Evolutionary conservation across 768 basidiomycete genomes (phyloP).

Genomic region (Hericium coralloides): DNA sequence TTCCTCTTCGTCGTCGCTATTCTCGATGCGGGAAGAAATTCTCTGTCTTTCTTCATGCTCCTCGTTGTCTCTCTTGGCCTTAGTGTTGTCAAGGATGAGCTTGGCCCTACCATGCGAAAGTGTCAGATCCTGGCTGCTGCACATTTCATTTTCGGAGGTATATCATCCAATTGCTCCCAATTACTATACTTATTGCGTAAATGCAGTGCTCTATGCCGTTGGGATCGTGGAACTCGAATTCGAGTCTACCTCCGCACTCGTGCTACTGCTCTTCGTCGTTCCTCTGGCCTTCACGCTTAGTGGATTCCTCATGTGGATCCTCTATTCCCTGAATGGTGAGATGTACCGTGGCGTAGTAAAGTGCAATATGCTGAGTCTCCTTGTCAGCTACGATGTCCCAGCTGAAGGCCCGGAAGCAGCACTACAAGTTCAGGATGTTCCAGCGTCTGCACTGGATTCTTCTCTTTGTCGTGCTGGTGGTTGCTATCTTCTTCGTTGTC

Average conservation of each 20-base stretch:
- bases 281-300: slow-evolving; percentile 95
- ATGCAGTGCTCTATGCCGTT: slow-evolving; percentile 80
- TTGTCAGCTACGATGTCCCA: slow-evolving; percentile 79
- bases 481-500: slow-evolving; percentile 86
- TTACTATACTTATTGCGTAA: neutral
- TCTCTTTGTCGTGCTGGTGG: slow-evolving; percentile 68
- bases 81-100: slow-evolving; percentile 82
- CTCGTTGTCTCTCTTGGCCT: slow-evolving; percentile 88
- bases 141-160: slow-evolving; percentile 94
- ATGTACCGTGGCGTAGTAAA: too few species aligned
- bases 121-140: slow-evolving; percentile 74
- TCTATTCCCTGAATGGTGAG: slow-evolving; percentile 79
- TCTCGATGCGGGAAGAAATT: slow-evolving; percentile 89
- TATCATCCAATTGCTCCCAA: slow-evolving; percentile 18
- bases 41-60: slow-evolving; percentile 91
- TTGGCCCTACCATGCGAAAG: slow-evolving; percentile 77
- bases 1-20: slow-evolving; percentile 96
- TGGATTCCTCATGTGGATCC: slow-evolving; percentile 92
- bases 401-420: slow-evolving; percentile 77
- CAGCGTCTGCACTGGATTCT: slow-evolving; percentile 78
- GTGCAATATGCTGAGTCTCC: neutral
- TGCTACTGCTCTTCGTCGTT: slow-evolving; percentile 84
- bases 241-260: slow-evolving; percentile 79
- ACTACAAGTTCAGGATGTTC: slow-evolving; percentile 86
- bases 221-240: slow-evolving; percentile 91